Evolutionary conservation across 495 filamentous ascomycete species (phyloP).

Genomic region (Echria macrotheca): DNA sequence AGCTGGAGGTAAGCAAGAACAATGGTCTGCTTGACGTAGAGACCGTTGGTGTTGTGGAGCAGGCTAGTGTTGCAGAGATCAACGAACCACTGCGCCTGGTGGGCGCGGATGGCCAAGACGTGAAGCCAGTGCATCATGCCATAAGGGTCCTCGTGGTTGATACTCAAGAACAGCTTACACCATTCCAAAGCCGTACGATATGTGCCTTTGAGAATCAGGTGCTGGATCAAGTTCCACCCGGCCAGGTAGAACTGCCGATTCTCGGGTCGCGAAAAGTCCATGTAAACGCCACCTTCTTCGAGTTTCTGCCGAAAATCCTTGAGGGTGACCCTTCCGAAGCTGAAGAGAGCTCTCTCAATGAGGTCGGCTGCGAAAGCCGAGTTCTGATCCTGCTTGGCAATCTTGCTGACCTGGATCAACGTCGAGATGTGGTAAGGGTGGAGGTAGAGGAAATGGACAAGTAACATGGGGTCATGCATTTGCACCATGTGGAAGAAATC

Average conservation of each 20-base stretch:
- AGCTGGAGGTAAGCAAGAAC: conserved; percentile 68
- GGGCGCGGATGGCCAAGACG: conserved; percentile 72
- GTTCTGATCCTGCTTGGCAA: conserved; percentile 85
- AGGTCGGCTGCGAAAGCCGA: conserved; percentile 79
- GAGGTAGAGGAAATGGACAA: conserved; percentile 40
- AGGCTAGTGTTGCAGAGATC: conserved; percentile 59
- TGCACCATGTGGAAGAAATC: conserved; percentile 75
- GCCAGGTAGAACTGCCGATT: conserved; percentile 92
- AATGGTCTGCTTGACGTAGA: conserved; percentile 66
- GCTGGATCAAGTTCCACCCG: conserved; percentile 79
- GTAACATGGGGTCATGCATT: conserved; percentile 68
- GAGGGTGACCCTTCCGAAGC: conserved; percentile 79
- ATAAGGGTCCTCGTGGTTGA: conserved; percentile 81
- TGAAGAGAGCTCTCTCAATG: conserved; percentile 86
- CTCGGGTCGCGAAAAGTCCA: conserved; percentile 73
- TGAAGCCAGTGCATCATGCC: conserved; percentile 72
- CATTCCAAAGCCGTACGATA: conserved; percentile 91
- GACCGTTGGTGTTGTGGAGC: conserved; percentile 42
- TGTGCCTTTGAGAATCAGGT: conserved; percentile 82
- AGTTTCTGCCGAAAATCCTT: conserved; percentile 71
- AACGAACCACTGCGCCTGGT: conserved; percentile 70
- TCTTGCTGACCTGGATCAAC: conserved; percentile 85
- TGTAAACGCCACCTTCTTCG: conserved; percentile 68
- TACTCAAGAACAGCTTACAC: conserved; percentile 73
- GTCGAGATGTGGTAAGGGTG: conserved; percentile 86